phyloP scores from a whole-genome alignment of 352 stramenopile species.

The Elongisporangium prolatum region DNA sequence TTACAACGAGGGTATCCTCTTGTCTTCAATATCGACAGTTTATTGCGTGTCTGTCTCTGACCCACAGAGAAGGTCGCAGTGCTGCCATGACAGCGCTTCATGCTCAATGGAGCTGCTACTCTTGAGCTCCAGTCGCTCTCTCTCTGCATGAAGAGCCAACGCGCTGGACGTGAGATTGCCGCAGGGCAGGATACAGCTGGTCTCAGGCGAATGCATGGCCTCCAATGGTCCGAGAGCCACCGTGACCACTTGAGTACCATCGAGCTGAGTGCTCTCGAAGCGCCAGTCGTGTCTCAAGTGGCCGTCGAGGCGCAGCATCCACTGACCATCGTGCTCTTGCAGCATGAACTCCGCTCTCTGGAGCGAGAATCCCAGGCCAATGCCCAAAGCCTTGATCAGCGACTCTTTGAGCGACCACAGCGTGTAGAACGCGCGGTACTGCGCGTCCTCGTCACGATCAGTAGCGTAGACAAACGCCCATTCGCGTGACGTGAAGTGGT shows the following conservation, averaged over 20 bases:
- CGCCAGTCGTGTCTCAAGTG: slow-evolving; percentile 27
- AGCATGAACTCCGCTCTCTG: slow-evolving; percentile 45
- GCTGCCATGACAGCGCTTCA: no score
- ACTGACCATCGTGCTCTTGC: slow-evolving; percentile 12
- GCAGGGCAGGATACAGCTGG: slow-evolving; percentile 45
- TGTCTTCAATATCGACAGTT: no score
- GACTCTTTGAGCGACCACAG: slow-evolving; percentile 78
- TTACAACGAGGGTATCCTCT: no score
- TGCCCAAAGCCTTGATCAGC: slow-evolving; percentile 72
- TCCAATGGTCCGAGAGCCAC: slow-evolving; percentile 35
- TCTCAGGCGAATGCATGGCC: slow-evolving; percentile 36
- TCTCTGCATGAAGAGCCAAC: no score
- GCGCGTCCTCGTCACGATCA: slow-evolving; percentile 15
- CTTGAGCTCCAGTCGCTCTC: no score
- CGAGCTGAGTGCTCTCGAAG: slow-evolving; percentile 31
- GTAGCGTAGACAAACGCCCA: slow-evolving; percentile 46
- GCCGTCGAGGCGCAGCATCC: slow-evolving; percentile 41
- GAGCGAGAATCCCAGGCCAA: slow-evolving; percentile 59
- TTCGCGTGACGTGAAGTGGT: slow-evolving; percentile 53
- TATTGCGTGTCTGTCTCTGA: no score
- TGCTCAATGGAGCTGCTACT: no score
- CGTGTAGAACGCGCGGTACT: slow-evolving; percentile 48
- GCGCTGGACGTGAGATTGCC: no score
- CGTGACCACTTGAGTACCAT: slow-evolving; percentile 36
- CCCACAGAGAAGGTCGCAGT: no score